Conservation (phyloP, 768 basidiomycete species). For the Amanita fuliginea region DNA sequence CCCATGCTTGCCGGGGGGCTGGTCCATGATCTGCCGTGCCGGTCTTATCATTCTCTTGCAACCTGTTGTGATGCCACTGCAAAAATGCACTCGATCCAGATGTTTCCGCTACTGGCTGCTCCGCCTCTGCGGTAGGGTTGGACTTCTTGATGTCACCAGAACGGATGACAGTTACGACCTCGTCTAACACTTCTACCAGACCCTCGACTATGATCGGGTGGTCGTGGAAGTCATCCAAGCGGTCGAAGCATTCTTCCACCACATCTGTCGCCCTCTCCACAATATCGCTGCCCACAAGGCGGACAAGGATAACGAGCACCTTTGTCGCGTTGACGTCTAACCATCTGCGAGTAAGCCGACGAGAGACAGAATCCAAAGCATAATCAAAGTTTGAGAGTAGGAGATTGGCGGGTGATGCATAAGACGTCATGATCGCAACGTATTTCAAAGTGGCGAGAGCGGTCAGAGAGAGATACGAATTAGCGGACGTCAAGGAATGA, state of each 20-base stretch:
- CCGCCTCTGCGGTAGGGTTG: conserved; percentile 3
- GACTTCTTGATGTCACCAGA: conserved; percentile 28
- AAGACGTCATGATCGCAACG: conserved; percentile 66
- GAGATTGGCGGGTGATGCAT: conserved; percentile 83
- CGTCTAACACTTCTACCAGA: conserved; percentile 75
- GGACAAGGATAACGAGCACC: conserved; percentile 76
- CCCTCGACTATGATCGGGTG: conserved; percentile 82
- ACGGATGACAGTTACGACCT: conserved; percentile 74
- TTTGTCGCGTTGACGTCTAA: conserved; percentile 84
- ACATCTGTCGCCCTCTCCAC: conserved; percentile 88
- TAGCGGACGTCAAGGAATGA: conserved; percentile 70
- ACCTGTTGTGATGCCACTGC: conserved; percentile 51
- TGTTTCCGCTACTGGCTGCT: conserved; percentile 8
- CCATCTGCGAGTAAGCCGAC: conserved; percentile 68
- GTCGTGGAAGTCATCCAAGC: conserved; percentile 92
- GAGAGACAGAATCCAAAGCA: conserved; percentile 82
- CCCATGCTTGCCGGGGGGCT: conserved; percentile 52
- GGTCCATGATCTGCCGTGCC: conserved; percentile 46
- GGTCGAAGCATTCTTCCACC: conserved; percentile 95
- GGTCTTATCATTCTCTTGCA: conserved; percentile 21
- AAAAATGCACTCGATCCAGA: conserved; percentile 39
- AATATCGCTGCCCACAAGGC: conserved; percentile 77
- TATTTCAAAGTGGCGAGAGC: conserved; percentile 63
- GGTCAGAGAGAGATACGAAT: conserved; percentile 58
- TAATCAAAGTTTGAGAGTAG: conserved; percentile 96